Base-by-base conservation (phyloP, 495 filamentous ascomycete genomes). In the Viridothelium virens region DNA sequence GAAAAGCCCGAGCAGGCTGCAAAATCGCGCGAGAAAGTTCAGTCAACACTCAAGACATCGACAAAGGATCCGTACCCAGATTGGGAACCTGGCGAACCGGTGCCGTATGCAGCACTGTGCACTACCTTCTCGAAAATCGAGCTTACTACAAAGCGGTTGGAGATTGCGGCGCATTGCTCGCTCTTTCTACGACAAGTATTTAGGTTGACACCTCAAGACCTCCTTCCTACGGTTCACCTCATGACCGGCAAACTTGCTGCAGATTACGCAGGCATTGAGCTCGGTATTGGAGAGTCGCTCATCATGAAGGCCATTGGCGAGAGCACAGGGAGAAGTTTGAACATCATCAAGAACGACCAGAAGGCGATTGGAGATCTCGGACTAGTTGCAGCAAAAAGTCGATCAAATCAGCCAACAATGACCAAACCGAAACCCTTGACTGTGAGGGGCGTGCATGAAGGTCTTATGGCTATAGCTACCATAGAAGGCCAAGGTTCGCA, bases 281-380 rank as follows among this genome's bases (percentile, higher is more conserved):
- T 98, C 18, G 94, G 94, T 38, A 97, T 98, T 73, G 94, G 94
- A 53, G 94, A 98, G 79, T 96, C 91, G 14, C 74, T 98, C 56
- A 96, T 98, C 71, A 97, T 98, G 92, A 98, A 97, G 72, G 90
- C 94, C 16, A 96, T 98, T 72, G 91, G 92, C 14, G 92, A 98
- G 78, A 87, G 86, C 62, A 97, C 94, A 2, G 94, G 94, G 5
- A 87, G 95, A 64, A 94, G 87, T 73, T 76, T 97, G 48, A 77
- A 84, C 9, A 85, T 94, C 63, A 96, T 97, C 76, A 97, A 96
- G 74, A 82, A 86, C 47, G 94, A 98, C 71, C 94, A 98, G 67
- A 91, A 91, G 69, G 91, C 97, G 70, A 95, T 97, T 73, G 94
- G 94, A 34, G 94, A 98, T 75, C 81, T 98, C 25, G 94, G 94